Conservation (phyloP, 495 filamentous ascomycete genomes). For the Cetradonia linearis region DNA sequence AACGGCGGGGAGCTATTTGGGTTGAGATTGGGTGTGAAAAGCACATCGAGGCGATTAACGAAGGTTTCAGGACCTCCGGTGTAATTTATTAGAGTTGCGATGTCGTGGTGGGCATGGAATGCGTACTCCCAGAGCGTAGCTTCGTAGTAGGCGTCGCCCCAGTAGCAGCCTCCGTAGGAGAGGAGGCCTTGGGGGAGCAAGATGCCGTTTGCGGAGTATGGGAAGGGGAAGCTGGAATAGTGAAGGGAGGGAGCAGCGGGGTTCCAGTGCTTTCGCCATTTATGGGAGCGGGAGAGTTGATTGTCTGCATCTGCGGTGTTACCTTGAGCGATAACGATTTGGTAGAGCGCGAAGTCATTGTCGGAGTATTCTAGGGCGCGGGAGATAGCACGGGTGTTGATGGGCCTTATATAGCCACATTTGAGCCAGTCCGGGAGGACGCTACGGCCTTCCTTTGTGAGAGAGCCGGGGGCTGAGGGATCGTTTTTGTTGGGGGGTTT, state of each 20-base stretch:
- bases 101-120: slow-evolving; percentile 59
- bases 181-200: slow-evolving; percentile 52
- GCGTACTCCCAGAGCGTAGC: slow-evolving; percentile 60
- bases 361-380: slow-evolving; percentile 57
- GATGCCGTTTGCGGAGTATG: slow-evolving; percentile 41
- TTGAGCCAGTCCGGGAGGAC: slow-evolving; percentile 60
- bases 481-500: slow-evolving; percentile 52
- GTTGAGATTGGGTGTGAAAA: slow-evolving; percentile 49
- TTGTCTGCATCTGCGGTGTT: slow-evolving; percentile 43
- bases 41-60: slow-evolving; percentile 49
- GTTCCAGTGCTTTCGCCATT: slow-evolving; percentile 71
- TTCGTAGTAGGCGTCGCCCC: slow-evolving; percentile 54
- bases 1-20: slow-evolving; percentile 31
- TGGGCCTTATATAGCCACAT: slow-evolving; percentile 55
- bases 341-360: slow-evolving; percentile 57
- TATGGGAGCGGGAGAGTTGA: slow-evolving; percentile 53
- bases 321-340: slow-evolving; percentile 43
- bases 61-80: slow-evolving; percentile 50
- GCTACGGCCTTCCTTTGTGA: slow-evolving; percentile 48
- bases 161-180: slow-evolving; percentile 57
- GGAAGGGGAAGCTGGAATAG: slow-evolving; percentile 57
- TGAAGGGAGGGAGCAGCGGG: slow-evolving; percentile 37
- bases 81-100: slow-evolving; percentile 45
- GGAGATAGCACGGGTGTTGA: slow-evolving; percentile 50
- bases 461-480: slow-evolving; percentile 47